Conservation (phyloP, 768 basidiomycete species). For the Hirschioporus abietinus region DNA sequence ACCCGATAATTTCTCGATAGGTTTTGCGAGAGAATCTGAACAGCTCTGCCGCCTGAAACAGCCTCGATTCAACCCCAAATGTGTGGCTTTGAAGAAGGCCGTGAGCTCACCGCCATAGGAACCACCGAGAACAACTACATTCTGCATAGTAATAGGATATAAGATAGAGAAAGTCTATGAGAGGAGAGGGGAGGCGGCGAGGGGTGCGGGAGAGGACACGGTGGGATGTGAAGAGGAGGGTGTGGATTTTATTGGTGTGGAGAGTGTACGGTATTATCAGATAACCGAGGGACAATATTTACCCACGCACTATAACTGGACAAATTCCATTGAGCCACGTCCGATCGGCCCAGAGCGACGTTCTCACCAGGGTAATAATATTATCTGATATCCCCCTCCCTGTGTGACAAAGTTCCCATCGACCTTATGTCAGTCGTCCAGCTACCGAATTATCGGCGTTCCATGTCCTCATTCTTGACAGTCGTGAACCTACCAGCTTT, state of each 20-base stretch:
- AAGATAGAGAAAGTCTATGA: neutral
- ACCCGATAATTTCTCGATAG: conserved; percentile 50
- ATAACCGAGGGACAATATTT: neutral
- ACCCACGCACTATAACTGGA: neutral
- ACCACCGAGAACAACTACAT: conserved; percentile 50
- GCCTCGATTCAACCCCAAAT: neutral
- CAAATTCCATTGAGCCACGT: neutral
- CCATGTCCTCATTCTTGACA: neutral
- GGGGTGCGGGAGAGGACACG: neutral
- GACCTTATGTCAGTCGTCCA: neutral
- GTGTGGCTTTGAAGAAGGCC: neutral
- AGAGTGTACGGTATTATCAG: neutral
- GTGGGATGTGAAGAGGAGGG: neutral
- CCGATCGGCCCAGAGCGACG: neutral
- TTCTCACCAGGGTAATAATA: neutral
- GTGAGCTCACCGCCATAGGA: conserved; percentile 45
- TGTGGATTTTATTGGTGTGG: neutral
- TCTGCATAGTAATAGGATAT: conserved; percentile 21
- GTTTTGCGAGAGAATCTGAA: conserved; percentile 41
- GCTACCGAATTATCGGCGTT: neutral
- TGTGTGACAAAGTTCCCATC: no score
- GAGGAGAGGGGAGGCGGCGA: neutral
- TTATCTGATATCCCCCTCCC: neutral
- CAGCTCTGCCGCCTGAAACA: conserved; percentile 40
- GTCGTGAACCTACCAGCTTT: neutral